phyloP scores from a whole-genome alignment of 345 rosid genomes.

The Lepidium africanum region DNA sequence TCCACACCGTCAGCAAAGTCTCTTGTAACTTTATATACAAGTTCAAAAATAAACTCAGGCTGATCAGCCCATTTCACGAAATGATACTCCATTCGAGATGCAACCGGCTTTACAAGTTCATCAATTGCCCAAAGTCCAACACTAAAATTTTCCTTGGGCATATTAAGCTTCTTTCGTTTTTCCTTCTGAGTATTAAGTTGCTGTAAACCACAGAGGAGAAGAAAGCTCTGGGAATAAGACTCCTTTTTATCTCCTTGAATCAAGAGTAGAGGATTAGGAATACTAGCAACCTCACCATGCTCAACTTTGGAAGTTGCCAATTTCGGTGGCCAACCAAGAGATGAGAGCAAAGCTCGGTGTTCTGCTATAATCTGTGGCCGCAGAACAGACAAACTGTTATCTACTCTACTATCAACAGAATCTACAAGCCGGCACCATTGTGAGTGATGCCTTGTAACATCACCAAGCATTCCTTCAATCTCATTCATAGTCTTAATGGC shows the following conservation, averaged over 20 bases:
- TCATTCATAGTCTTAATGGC: constrained; percentile 45
- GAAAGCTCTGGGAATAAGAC: constrained; percentile 51
- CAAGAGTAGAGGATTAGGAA: constrained; percentile 55
- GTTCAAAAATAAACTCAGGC: constrained; percentile 68
- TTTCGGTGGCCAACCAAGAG: constrained; percentile 83
- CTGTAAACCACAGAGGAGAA: constrained; percentile 67
- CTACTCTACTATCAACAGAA: constrained; percentile 63
- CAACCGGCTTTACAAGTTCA: constrained; percentile 64
- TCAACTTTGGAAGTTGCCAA: constrained; percentile 36
- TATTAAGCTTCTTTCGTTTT: constrained; percentile 34
- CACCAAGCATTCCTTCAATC: constrained; percentile 42
- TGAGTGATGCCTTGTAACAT: constrained; percentile 35
- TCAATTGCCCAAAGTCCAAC: constrained; percentile 58
- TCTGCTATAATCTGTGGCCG: constrained; percentile 62
- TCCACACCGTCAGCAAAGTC: constrained; percentile 61
- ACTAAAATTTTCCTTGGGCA: constrained; percentile 8
- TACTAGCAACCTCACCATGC: constrained; percentile 24
- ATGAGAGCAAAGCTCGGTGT: constrained; percentile 63
- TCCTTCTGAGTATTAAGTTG: constrained; percentile 48
- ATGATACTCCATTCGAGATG: constrained; percentile 69
- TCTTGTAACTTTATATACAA: constrained; percentile 49
- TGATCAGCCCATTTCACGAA: constrained; percentile 62
- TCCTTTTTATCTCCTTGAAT: constrained; percentile 50
- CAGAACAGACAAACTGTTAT: constrained; percentile 46
- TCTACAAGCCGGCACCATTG: constrained; percentile 54